Evolutionary conservation across 1,139 yeast genomes (phyloP), one percentile per base, ranked within the genome.

Genomic region (Ogataea hybrid): DNA sequence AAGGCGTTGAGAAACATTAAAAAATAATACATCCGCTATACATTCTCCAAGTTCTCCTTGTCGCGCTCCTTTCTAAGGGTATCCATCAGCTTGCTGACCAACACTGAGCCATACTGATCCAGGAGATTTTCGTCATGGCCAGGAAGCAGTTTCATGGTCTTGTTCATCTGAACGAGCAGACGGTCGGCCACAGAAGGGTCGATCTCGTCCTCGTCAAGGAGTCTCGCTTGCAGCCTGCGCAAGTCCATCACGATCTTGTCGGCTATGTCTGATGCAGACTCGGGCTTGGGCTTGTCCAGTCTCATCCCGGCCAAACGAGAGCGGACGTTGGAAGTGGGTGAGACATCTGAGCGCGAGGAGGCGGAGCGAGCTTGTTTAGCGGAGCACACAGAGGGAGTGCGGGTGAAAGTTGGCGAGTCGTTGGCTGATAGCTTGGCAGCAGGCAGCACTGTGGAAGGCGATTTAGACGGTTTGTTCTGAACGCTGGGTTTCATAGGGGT

Each of bases 271-370:
- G 20, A 23, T 8, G 28, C 20, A 3, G 23, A 8, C 9, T 17
- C 35, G 5, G 37, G 25, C 15, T 40, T 23, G 8, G 31, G 30
- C 23, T 42, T 42, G 15, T 41, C 42, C 25, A 50, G 37, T n/a
- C 27, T 46, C 30, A 49, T 28, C 12, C 37, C 35, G 6, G 50
- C 42, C 15, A 49, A 25, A 30, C 86, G 39, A 82, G 87, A 28
- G 82, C 89, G 2, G 72, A 80, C 52, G 28, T 40, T 35, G 31
- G 31, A 28, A 5, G 39, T 20, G 16, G 50, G 45, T n/a, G 49
- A 45, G 12, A 27, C 28, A 9, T 27, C 39, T 3, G 46, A 28
- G 4, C 39, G 25, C 12, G 35, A 14, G 10, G 49, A 40, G 9
- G 23, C 37, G 5, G 49, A 40, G 15, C 41, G 41, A n/a, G 28